Base-by-base conservation (phyloP, 176 grass and related monocot genomes). In the Guadua angustifolia region DNA sequence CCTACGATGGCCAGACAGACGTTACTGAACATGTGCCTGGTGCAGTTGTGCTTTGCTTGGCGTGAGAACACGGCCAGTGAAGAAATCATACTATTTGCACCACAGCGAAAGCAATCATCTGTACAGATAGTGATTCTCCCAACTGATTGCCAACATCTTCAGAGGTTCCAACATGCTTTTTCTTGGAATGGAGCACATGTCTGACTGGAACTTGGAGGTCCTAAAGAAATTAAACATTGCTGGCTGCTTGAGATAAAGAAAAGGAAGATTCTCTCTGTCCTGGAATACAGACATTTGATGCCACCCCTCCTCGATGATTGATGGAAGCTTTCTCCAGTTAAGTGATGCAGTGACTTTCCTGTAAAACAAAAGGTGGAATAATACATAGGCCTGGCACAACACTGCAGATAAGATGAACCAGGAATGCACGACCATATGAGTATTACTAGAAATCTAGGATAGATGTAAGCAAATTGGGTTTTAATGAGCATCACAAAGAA, bases 181-280 rank as follows among this genome's bases (percentile, higher is more conserved):
- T 26, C 62, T 82, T 82, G 79, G 85, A 82, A 51, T 82, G 79
- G 62, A 70, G 79, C 51, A 62, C 66, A 69, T 29, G 47, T 69
- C 51, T 75, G 40, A 87, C 70, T 77, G 79, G 85, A 82, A 50
- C 49, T 59, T 69, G 51, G 57, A 85, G 82, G 82, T 76, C 87
- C 82, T 80, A 81, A 81, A 81, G 32, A 85, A 89, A 70, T 75
- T 70, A 67, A 35, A 21, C 82, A 45, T 33, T 17, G 87, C 77
- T 75, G 62, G 85, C 70, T 77, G 42, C 62, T 38, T 24, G 51
- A 82, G 71, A 87, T 79, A 77, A 47, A 82, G 62, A 69, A 87
- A 87, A 82, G 17, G 62, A 87, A 76, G 85, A 82, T 82, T 79
- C 85, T 69, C 72, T 69, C 14, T 82, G 85, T 82, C 71, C 40